Conservation (phyloP, 2,329 filamentous ascomycete genomes). For the Calonectria pseudoturangicola region DNA sequence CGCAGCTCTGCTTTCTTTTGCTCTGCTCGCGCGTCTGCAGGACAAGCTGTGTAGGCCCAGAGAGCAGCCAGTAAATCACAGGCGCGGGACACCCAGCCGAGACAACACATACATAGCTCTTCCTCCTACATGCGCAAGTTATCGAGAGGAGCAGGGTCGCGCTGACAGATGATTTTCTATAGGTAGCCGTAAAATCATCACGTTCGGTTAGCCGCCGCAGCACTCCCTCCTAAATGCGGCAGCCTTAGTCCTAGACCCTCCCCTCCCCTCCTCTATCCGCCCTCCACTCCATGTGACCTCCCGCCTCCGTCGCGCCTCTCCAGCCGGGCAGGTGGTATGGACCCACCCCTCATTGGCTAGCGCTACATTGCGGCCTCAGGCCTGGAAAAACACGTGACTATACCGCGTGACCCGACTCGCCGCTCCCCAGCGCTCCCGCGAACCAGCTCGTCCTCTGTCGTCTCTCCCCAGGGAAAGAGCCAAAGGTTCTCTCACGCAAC, state of each 20-base stretch:
- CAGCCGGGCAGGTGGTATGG: conserved; percentile 14
- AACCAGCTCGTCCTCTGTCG: conserved; percentile 43
- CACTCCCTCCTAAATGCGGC: conserved; percentile 10
- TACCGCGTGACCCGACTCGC: conserved; percentile 63
- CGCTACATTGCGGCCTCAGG: conserved; percentile 45
- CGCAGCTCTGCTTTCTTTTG: neutral
- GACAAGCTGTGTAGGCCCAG: no score
- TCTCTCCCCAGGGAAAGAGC: conserved; percentile 41
- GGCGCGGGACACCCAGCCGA: neutral
- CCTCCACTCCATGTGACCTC: conserved; percentile 19
- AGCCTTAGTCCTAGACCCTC: conserved; percentile 16
- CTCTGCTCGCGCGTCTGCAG: neutral
- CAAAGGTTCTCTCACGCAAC: conserved; percentile 45
- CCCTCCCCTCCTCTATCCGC: conserved; percentile 9
- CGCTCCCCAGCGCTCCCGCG: conserved; percentile 42
- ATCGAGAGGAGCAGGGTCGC: neutral
- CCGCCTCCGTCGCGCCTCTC: conserved; percentile 13
- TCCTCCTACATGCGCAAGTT: neutral
- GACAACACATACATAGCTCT: neutral
- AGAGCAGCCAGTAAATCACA: neutral
- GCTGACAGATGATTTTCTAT: neutral
- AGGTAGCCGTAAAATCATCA: neutral
- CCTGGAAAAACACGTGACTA: conserved; percentile 47
- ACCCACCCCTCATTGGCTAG: conserved; percentile 44
- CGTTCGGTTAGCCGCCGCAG: conserved; percentile 8